These are phyloP conservation scores for Trichoderma oligosporum DNA, from an alignment of 2,329 filamentous ascomycete species.

Conservation along the genomic window DNA sequence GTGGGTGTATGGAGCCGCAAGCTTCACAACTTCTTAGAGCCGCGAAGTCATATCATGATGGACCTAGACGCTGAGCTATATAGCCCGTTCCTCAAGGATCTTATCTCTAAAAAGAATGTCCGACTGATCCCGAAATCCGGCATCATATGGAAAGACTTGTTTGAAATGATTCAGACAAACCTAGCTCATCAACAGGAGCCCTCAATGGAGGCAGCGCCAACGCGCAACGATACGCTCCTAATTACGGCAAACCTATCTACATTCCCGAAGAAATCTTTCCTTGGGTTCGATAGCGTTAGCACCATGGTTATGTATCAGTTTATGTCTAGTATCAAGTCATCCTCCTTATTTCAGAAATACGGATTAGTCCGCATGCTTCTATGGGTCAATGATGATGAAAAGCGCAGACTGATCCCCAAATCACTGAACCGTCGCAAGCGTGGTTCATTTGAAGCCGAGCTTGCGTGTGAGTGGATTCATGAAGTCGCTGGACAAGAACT, in stretches of 20 bases:
- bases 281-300: constrained; percentile 53
- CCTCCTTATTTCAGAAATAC: constrained; percentile 65
- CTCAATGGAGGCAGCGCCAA: constrained; percentile 38
- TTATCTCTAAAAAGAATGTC: constrained; percentile 49
- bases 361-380: constrained; percentile 76
- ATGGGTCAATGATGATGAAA: constrained; percentile 64
- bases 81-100: constrained; percentile 54
- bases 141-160: constrained; percentile 58
- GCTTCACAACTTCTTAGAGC: constrained; percentile 69
- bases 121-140: constrained; percentile 54
- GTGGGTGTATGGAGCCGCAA: constrained; percentile 73
- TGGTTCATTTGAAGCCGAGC: constrained; percentile 55
- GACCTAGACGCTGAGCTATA: constrained; percentile 64
- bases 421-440: constrained; percentile 53
- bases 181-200: constrained; percentile 53
- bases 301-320: constrained; percentile 60
- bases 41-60: constrained; percentile 77
- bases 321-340: constrained; percentile 53
- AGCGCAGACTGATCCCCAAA: constrained; percentile 57
- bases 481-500: constrained; percentile 51
- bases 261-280: constrained; percentile 48
- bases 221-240: constrained; percentile 69
- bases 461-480: constrained; percentile 55
- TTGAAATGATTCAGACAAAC: constrained; percentile 46
- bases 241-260: constrained; percentile 64